Percentiles rank a stretch among this genome's conserved stretches.
Conservation (phyloP, 352 stramenopile genomes). For the Phytopythium vexans region DNA sequence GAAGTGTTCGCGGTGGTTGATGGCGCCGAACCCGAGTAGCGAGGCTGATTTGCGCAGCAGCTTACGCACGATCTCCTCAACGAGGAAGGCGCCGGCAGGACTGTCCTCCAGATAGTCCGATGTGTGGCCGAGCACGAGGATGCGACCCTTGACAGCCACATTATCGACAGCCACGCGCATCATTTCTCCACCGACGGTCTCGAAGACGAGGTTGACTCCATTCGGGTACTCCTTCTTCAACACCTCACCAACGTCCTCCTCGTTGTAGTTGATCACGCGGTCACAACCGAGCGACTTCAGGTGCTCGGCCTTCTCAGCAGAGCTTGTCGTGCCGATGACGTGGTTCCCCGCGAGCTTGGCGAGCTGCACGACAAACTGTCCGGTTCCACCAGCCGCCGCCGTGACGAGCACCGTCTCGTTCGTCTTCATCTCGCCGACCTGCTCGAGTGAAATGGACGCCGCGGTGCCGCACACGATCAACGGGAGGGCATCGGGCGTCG, state of each 20-base stretch:
- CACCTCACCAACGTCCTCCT: conserved; percentile 33
- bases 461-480: conserved; percentile 36
- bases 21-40: conserved; percentile 48
- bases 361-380: conserved; percentile 80
- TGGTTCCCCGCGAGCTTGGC: conserved; percentile 54
- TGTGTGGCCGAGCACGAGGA: conserved; percentile 27
- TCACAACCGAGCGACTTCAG: conserved; percentile 45
- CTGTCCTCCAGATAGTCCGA: conserved; percentile 22
- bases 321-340: conserved; percentile 64
- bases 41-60: conserved; percentile 34
- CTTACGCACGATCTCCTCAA: conserved; percentile 23
- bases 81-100: conserved; percentile 15
- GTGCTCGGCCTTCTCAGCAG: conserved; percentile 68
- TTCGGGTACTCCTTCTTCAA: conserved; percentile 38
- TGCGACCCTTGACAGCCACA: conserved; percentile 17
- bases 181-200: conserved; percentile 28
- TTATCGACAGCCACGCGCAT: conserved; percentile 30
- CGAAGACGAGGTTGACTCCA: conserved; percentile 36
- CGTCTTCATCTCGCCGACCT: conserved; percentile 26
- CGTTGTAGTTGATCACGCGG: conserved; percentile 71
- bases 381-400: conserved; percentile 53
- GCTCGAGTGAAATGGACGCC: conserved; percentile 32
- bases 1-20: conserved; percentile 37
- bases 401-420: conserved; percentile 34
- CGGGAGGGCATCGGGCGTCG: conserved; percentile 21